These are phyloP conservation scores for Pontederia paniculata DNA, from an alignment of 176 grass and related monocot genomes.

Conservation along the genomic window DNA sequence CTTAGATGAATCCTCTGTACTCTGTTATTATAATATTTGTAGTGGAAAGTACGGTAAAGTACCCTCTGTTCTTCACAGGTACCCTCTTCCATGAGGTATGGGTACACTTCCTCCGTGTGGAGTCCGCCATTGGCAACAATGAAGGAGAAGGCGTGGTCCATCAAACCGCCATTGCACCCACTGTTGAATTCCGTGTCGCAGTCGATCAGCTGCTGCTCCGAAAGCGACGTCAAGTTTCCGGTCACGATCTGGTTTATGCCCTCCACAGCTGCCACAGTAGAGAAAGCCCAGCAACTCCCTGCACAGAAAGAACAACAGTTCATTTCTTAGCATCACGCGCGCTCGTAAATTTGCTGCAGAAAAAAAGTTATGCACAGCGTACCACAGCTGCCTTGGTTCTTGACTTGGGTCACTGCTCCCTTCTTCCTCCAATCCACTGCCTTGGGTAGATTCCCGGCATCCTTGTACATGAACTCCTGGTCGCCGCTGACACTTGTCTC, in stretches of 20 bases:
- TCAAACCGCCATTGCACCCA: conserved; percentile 5
- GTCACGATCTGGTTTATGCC: conserved; percentile 18
- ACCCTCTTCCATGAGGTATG: conserved; percentile 12
- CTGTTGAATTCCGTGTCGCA: conserved; percentile 4
- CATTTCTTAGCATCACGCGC: not conserved
- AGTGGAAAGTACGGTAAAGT: not conserved
- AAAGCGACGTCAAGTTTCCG: conserved; percentile 16
- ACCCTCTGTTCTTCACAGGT: not conserved
- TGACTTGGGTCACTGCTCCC: conserved; percentile 14
- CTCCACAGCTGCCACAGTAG: conserved; percentile 12
- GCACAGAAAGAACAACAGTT: not conserved
- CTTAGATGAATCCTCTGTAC: no score
- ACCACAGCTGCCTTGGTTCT: conserved; percentile 18
- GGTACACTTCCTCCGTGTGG: conserved; percentile 8
- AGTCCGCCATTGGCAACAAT: not conserved
- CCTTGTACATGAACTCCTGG: conserved; percentile 3
- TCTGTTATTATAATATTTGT: no score
- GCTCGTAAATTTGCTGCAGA: no score
- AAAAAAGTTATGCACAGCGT: not conserved
- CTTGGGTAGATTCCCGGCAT: not conserved
- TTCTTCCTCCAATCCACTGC: conserved; percentile 13
- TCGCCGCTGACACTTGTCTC: not conserved
- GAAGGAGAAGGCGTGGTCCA: conserved; percentile 15
- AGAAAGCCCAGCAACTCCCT: conserved; percentile 19
- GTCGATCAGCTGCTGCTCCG: conserved; percentile 17